phyloP scores from a whole-genome alignment of 352 stramenopile genomes.

The Globisporangium mamillatum region DNA sequence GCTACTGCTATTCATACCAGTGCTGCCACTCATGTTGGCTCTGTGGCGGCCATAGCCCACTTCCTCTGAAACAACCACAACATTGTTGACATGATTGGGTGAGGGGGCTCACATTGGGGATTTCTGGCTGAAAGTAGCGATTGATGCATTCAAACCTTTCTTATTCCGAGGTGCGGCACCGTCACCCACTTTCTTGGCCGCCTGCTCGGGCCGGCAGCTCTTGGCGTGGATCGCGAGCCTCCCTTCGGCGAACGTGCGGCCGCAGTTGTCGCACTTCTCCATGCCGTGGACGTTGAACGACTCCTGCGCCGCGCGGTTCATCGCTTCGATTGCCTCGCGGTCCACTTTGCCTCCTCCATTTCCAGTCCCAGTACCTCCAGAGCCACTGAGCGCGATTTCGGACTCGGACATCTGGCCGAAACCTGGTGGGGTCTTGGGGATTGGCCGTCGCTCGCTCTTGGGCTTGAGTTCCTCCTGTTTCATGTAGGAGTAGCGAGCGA shows the following conservation, averaged over 20 bases:
- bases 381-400: slow-evolving; percentile 3
- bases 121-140: too few species aligned
- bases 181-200: slow-evolving; percentile 45
- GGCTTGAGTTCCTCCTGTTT: slow-evolving; percentile 68
- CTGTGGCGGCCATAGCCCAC: slow-evolving; percentile 2
- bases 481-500: too few species aligned
- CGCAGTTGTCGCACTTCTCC: slow-evolving; percentile 77
- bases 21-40: slow-evolving; percentile 2
- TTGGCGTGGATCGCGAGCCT: slow-evolving; percentile 66
- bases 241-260: slow-evolving; percentile 70
- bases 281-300: slow-evolving; percentile 73
- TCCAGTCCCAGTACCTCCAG: slow-evolving; percentile 7
- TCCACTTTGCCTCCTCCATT: slow-evolving; percentile 26
- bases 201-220: slow-evolving; percentile 48
- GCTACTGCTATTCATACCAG: not conserved
- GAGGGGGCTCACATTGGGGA: not conserved
- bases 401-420: slow-evolving; percentile 27
- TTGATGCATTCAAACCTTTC: slow-evolving; percentile 29
- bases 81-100: not conserved
- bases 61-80: not conserved
- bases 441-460: slow-evolving; percentile 45
- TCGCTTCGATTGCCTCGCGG: slow-evolving; percentile 60
- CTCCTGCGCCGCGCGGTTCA: slow-evolving; percentile 64
- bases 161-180: slow-evolving; percentile 53
- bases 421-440: slow-evolving; percentile 63